Evolutionary conservation across 495 filamentous ascomycete species (phyloP).

Genomic region (Aspergillus egyptiacus): DNA sequence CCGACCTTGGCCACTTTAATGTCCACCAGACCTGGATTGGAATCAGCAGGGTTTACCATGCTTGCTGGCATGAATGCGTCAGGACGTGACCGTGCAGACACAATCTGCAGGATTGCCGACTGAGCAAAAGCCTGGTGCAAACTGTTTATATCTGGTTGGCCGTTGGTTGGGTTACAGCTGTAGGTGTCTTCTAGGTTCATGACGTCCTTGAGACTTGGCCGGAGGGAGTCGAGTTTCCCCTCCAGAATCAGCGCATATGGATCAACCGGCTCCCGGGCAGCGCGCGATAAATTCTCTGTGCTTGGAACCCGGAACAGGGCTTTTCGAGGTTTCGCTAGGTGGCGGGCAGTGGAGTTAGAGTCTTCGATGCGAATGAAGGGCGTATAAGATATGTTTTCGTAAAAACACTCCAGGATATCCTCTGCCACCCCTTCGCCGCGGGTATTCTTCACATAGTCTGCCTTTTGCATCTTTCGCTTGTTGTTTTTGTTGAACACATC

Average conservation of each 20-base stretch:
- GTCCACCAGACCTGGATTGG: constrained; percentile 89
- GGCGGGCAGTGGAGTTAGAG: constrained; percentile 74
- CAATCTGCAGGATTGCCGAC: constrained; percentile 86
- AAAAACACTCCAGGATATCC: constrained; percentile 91
- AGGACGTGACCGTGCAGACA: constrained; percentile 85
- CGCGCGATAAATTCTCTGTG: constrained; percentile 59
- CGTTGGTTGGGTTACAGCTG: constrained; percentile 71
- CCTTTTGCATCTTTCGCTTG: constrained; percentile 97
- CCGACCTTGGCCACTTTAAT: constrained; percentile 98
- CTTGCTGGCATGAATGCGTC: constrained; percentile 92
- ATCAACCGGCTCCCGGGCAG: constrained; percentile 79
- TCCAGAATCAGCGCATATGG: constrained; percentile 93
- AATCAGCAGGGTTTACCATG: constrained; percentile 75
- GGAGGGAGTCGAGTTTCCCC: constrained; percentile 69
- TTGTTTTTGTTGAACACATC: constrained; percentile 99
- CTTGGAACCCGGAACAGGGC: constrained; percentile 63
- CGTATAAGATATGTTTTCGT: constrained; percentile 96
- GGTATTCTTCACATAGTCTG: constrained; percentile 93
- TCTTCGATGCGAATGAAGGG: constrained; percentile 97
- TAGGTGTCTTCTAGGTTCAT: constrained; percentile 92
- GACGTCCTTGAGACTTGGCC: constrained; percentile 82
- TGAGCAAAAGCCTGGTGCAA: constrained; percentile 84
- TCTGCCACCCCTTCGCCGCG: constrained; percentile 82
- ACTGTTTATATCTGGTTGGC: constrained; percentile 64
- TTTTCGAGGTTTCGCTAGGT: constrained; percentile 66